Base-by-base conservation (phyloP, 2,329 filamentous ascomycete genomes). In the Clarireedia monteithiana region DNA sequence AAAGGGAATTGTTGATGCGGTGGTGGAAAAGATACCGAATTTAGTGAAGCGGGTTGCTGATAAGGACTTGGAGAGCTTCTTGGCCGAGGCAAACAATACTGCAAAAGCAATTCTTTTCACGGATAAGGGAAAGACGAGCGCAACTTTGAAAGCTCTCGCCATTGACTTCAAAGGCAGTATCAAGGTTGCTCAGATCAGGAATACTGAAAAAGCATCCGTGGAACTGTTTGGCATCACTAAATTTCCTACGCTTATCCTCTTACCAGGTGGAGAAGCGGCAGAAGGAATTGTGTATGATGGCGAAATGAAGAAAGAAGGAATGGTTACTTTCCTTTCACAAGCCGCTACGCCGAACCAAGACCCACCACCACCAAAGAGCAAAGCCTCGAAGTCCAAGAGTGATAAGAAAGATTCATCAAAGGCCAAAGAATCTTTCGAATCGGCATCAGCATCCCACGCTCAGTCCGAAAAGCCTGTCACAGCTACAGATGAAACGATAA, bases 81-180 rank as follows among this genome's bases (percentile, higher is more conserved):
- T 96, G 50, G 73, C 75, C 9, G 78, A 81, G 57, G 79, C 81
- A 46, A 85, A 84, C 58, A 81, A 87, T 20, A 81, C 78, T 12
- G 82, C 91, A 50, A 96, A 95, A 75, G 91, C 88, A 0, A 83
- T 99, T 36, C 76, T 99, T 3, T 97, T 99, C 72, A 95, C 89
- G 2, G 89, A 96, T 56, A 99, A 97, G 76, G 90, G 91, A 23
- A 86, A 87, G 5, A 92, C 89, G 0, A 92, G 89, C 68, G 83
- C 91, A 10, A 77, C 96, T 24, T 74, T 96, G 61, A 88, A 88
- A 70, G 85, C 90, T 59, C 72, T 97, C 53, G 91, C 94, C 6
- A 90, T 96, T 65, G 94, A 97, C 69, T 99, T 92, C 71, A 78
- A 94, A 26, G 91, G 85, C 38, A 82, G 83, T 55, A 83, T 97